phyloP scores from a whole-genome alignment of 2,329 filamentous ascomycete genomes.

The Arthrinium phaeospermum region DNA sequence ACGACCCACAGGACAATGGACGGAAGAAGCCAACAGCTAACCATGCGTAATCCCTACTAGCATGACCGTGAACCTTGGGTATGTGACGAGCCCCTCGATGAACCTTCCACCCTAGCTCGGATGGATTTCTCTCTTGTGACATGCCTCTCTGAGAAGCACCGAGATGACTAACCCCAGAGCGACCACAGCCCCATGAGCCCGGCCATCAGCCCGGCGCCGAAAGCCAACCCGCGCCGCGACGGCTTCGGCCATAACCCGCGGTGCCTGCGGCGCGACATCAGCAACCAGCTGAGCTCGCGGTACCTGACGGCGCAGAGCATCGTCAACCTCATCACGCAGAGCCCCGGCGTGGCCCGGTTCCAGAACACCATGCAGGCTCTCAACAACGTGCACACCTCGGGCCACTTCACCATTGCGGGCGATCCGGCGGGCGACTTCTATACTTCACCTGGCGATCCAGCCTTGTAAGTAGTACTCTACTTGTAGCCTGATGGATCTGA shows the following conservation, averaged over 20 bases:
- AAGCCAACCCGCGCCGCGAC: constrained; percentile 38
- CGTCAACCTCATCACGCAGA: constrained; percentile 30
- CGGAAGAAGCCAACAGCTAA: neutral
- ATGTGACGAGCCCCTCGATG: neutral
- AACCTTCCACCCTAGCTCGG: neutral
- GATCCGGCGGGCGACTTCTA: constrained; percentile 33
- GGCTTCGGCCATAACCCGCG: constrained; percentile 44
- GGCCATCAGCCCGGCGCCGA: constrained; percentile 33
- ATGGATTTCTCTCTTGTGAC: too few species aligned
- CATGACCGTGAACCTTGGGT: constrained; percentile 36
- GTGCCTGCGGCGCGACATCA: constrained; percentile 37
- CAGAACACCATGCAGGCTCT: constrained; percentile 42
- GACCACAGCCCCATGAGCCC: constrained; percentile 28
- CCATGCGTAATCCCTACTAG: constrained; percentile 32
- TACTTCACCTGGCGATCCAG: constrained; percentile 29
- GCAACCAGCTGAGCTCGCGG: constrained; percentile 34
- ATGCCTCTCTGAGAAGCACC: neutral
- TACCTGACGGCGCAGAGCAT: constrained; percentile 29
- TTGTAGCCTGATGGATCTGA: too few species aligned
- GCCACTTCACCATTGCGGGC: constrained; percentile 38
- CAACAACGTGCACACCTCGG: constrained; percentile 37
- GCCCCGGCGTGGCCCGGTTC: constrained; percentile 39
- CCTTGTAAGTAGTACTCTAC: constrained; percentile 23
- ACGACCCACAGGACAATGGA: constrained; percentile 18
- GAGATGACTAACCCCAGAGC: constrained; percentile 18